Base-by-base conservation (phyloP, 2,329 filamentous ascomycete species). In the Stylonectria norvegica region DNA sequence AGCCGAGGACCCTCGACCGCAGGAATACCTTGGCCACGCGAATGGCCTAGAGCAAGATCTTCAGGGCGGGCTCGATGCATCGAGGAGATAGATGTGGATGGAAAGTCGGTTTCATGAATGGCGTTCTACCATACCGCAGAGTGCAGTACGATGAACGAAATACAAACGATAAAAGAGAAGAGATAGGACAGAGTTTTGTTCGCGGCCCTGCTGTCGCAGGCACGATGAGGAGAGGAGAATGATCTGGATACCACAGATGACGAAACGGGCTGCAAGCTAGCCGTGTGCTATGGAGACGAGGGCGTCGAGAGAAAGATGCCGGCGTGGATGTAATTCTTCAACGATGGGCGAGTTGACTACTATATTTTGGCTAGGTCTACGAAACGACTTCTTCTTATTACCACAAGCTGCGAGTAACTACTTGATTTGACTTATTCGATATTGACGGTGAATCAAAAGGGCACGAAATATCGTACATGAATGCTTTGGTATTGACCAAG, bases 31-130 rank as follows among this genome's bases (percentile, higher is more conserved):
- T 20, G 61, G 65, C 33, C 69, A 71, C 23, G 63, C 66, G 31
- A 68, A 68, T 29, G 72, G 71, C 4, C 66, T 83, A 15, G 79
- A 83, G 63, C 75, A 75, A 19, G 79, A 82, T 45, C 67, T 83
- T 28, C 75, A 75, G 20, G 74, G 72, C 19, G 76, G 62, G 4
- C 52, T 65, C 31, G 63, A 65, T 36, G 58, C 57, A 7, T 49
- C 52, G 20, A 53, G 51, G 44, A 59, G 53, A 40, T 57, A 50
- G 40, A 35, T 19, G 25, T 4, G 11, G 6, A n/a, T n/a, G n/a
- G n/a, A n/a, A n/a, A n/a, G n/a, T n/a, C n/a, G n/a, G n/a, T n/a
- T n/a, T n/a, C n/a, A n/a, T n/a, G 39, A 33, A 29, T 31, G 39
- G 14, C 36, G 19, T 20, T 16, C 36, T 33, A 30, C 28, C 43